Evolutionary conservation across 768 basidiomycete species (phyloP), one percentile per base, ranked within the genome.

Genomic region (Suillus brevipes): DNA sequence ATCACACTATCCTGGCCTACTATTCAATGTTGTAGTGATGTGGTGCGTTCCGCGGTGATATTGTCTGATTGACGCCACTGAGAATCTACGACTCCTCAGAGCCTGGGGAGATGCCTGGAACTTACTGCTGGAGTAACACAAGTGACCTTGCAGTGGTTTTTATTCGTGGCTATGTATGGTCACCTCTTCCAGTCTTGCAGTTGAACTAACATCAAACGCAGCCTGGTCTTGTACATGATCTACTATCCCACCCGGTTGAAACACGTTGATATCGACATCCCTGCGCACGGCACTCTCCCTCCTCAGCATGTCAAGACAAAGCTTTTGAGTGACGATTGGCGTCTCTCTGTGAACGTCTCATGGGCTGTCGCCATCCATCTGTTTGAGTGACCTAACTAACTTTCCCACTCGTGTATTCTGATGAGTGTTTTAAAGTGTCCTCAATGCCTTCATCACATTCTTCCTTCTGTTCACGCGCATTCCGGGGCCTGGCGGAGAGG

Each of bases 221-320:
- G 96, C 52, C 82, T 98, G 64, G 83, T 96, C 0, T 85, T 99
- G 2, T 99, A 92, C 79, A 89, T 99, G 80, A 80, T 91, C 47
- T 99, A 95, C 81, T 99, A 94, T 74, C 97, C 97, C 0, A 78
- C 83, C 7, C 87, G 92, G 70, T 86, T 91, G 72, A 97, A 96
- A 78, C 92, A 89, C 72, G 77, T 78, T 56, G 77, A 81, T 56
- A 69, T 83, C 10, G 76, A 79, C 59, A 71, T 81, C n/a, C 77
- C 82, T 62, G 66, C 76, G 0, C 78, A 83, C 47, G 81, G 84
- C 60, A 70, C 75, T 13, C 80, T 77, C 16, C 82, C 81, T 0
- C 76, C 79, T 10, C 75, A 76, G 10, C 78, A 78, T 49, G 68
- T 82, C 66, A 85, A 84, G 74, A 82, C 81, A 2, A 79, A 80